Conservation (phyloP, 2,329 filamentous ascomycete species). For the Endothia cerciana region DNA sequence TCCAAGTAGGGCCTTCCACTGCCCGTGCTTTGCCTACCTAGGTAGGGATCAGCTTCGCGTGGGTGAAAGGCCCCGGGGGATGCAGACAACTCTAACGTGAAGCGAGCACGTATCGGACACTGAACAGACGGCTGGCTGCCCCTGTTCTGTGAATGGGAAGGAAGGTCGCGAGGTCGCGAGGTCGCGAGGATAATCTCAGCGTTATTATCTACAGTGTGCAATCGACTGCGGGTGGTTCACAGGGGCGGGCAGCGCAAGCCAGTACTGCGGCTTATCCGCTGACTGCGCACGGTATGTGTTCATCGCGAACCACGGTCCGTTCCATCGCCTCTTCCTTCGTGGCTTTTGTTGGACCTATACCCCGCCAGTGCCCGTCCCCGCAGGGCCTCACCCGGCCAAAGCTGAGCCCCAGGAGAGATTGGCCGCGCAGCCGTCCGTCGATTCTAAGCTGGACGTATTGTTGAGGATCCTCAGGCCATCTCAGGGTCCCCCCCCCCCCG, state of each 20-base stretch:
- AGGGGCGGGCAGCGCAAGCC: too few species aligned
- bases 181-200: not conserved
- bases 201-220: not conserved
- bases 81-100: too few species aligned
- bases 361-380: not conserved
- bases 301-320: not conserved
- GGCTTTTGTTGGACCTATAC: not conserved
- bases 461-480: not conserved
- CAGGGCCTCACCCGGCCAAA: not conserved
- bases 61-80: too few species aligned
- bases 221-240: not conserved
- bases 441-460: not conserved
- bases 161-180: too few species aligned
- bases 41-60: not conserved
- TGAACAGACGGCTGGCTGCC: too few species aligned
- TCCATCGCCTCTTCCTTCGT: constrained; percentile 8
- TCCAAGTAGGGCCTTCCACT: too few species aligned
- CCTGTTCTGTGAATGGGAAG: too few species aligned
- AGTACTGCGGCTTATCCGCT: not conserved
- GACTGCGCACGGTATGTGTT: not conserved
- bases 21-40: not conserved
- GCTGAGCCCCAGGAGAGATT: not conserved
- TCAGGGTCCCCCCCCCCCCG: not conserved
- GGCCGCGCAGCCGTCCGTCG: not conserved
- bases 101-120: too few species aligned